A percentile compares a stretch with the other conserved stretches of the same genome.
phyloP scores from a whole-genome alignment of 2,329 filamentous ascomycete species.

The Parafenestella ontariensis region DNA sequence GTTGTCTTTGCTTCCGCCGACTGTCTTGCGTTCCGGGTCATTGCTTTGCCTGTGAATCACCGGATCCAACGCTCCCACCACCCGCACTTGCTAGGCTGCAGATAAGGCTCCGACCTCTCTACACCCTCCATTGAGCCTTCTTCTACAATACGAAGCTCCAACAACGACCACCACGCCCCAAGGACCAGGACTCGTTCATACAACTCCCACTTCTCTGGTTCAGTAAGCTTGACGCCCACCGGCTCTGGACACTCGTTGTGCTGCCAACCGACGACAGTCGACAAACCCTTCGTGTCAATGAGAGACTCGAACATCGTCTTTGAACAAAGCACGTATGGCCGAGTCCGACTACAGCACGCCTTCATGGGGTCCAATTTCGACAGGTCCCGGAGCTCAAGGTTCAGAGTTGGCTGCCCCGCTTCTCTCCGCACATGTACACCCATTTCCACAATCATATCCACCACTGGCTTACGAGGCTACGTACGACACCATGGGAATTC shows the following conservation, averaged over 20 bases:
- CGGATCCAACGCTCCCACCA: slow-evolving; percentile 20
- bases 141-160: slow-evolving; percentile 4
- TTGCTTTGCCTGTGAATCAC: slow-evolving; percentile 27
- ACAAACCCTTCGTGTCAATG: slow-evolving; percentile 2
- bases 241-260: not conserved
- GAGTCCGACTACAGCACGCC: slow-evolving; percentile 30
- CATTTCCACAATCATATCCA: slow-evolving; percentile 19
- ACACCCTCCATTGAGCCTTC: slow-evolving; percentile 15
- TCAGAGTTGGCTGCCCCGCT: slow-evolving; percentile 28
- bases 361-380: slow-evolving; percentile 25
- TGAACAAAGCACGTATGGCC: slow-evolving; percentile 30
- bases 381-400: slow-evolving; percentile 21
- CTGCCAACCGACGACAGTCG: not conserved
- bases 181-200: not conserved
- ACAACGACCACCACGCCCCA: slow-evolving; percentile 6
- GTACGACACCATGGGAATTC: slow-evolving; percentile 11
- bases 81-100: slow-evolving; percentile 19
- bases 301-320: not conserved
- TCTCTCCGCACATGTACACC: slow-evolving; percentile 19
- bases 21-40: slow-evolving; percentile 8
- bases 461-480: slow-evolving; percentile 13
- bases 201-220: not conserved
- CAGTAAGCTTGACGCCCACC: not conserved
- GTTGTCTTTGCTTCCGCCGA: slow-evolving; percentile 10
- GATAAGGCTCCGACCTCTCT: slow-evolving; percentile 20